Evolutionary conservation across 169 alveolate genomes (phyloP), one percentile per base, ranked within the genome.

Genomic region (Eimeria falciformis): DNA sequence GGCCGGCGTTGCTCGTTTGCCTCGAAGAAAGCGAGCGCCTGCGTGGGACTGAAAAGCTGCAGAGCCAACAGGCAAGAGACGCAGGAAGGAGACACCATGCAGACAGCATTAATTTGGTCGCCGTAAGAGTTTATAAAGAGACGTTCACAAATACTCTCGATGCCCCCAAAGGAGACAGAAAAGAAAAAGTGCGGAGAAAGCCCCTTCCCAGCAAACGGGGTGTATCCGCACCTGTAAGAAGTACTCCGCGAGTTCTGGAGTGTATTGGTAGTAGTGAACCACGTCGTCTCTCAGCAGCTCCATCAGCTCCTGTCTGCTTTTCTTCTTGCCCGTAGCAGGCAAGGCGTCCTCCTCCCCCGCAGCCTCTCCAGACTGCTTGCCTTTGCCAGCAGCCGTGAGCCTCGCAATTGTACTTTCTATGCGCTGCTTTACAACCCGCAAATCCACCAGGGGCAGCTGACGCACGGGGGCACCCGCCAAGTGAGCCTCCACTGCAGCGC

Each of bases 1-100:
- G 98, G 98, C 73, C 99, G 95, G 65, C 95, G 94, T 33, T 95
- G 88, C 89, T 97, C 98, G 92, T 96, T 97, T 0, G 99, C 98
- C 84, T 97, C 99, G 87, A 98, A 96, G 89, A 97, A 98, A 40
- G 96, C 96, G 14, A 97, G 68, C 11, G 98, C 97, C 95, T 97
- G 58, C 29, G 23, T n/a, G 29, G 90, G 85, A 11, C 47, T 77
- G 79, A 81, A 65, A 1, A 91, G 90, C 88, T 90, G 62, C 46
- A 50, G 58, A 7, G 14, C 21, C 58, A 82, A 21, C 17, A 69
- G 33, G 25, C 62, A 7, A 7, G 7, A 50, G 62, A 11, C 62
- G 62, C 62, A 11, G 7, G 7, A 14, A 50, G 14, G 62, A 7
- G n/a, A 50, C 62, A 50, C 62, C 7, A n/a, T n/a, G n/a, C n/a